Evolutionary conservation across 352 stramenopile species (phyloP).

Genomic region (Phytopythium ostracodes): DNA sequence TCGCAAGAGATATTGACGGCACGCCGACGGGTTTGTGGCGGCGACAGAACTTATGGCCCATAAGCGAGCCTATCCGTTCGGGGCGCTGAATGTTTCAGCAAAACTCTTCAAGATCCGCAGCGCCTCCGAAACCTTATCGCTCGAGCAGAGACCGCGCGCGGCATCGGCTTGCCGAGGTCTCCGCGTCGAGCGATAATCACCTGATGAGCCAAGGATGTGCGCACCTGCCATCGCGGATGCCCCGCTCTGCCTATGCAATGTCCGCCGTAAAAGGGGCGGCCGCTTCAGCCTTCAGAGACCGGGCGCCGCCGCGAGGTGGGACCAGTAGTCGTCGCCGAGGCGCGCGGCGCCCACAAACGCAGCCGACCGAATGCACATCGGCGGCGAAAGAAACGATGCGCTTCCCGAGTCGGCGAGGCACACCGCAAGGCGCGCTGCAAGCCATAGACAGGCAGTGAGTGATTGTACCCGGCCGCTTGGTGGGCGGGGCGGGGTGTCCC

Average conservation of each 20-base stretch:
- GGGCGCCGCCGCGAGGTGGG: neutral
- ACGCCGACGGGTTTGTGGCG: neutral
- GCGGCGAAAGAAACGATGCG: neutral
- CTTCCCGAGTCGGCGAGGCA: too few relatives aligned
- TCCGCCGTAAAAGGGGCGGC: neutral
- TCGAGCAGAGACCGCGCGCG: neutral
- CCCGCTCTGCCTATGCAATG: neutral
- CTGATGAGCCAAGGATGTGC: neutral
- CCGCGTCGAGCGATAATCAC: too few relatives aligned
- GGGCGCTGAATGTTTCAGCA: neutral
- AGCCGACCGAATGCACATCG: neutral
- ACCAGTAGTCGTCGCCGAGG: neutral
- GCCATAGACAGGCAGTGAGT: neutral
- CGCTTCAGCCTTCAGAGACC: neutral
- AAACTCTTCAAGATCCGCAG: slow-evolving; percentile 1
- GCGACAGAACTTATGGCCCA: neutral
- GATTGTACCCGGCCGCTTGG: neutral
- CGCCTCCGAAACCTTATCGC: neutral
- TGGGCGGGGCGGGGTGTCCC: neutral
- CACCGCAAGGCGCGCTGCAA: neutral
- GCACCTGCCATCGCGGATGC: neutral
- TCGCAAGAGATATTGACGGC: neutral
- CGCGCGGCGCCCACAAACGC: neutral
- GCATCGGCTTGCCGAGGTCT: neutral
- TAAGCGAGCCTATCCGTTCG: too few relatives aligned